Base-by-base conservation (phyloP, 352 stramenopile species). In the Pythium diclinum region DNA sequence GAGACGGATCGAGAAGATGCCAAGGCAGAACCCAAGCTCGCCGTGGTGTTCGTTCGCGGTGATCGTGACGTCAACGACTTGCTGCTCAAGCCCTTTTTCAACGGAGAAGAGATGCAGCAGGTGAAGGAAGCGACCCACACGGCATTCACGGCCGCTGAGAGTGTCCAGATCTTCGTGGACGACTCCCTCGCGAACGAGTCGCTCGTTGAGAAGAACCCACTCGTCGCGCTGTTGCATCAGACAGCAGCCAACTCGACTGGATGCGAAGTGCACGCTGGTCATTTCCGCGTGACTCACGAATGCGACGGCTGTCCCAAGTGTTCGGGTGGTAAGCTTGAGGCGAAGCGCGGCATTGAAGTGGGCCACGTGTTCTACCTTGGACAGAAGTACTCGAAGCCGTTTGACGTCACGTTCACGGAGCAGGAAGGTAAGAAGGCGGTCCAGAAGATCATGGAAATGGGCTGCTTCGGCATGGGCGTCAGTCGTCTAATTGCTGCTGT, bases 331-430 rank as follows among this genome's bases (percentile, higher is more conserved):
- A 63, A 63, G 10, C 81, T 97, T 1, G 74, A 85, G 21, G 78
- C 75, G 42, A 90, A 91, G 57, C 85, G 85, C 16, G 89, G 89
- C 33, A 97, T 97, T 17, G 89, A 97, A 63, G 87, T 97, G 21
- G 89, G 85, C 10, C 87, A 95, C 72, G 84, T 94, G 25, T 97
- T 96, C 61, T 92, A 95, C 63, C 72, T 97, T 1, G 88, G 89
- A n/a, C 75, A 89, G 46, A 95, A 94, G 74, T 97, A 96, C 71
- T 93, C 85, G 13, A 91, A 92, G 61, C 74, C 80, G 21, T 91
- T 97, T 61, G 65, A 76, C 32, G 81, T 81, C 14, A 87, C 77
- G 48, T 92, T 83, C 56, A 76, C 72, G 2, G 65, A 68, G 6
- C 60, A 72, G 4, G 57, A 79, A 33, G 76, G 76, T 46, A 74